A percentile compares a stretch with the other conserved stretches of the same genome.
Evolutionary conservation across 805 yeast genomes (phyloP).

Genomic region (Saccharomycopsis selenospora): DNA sequence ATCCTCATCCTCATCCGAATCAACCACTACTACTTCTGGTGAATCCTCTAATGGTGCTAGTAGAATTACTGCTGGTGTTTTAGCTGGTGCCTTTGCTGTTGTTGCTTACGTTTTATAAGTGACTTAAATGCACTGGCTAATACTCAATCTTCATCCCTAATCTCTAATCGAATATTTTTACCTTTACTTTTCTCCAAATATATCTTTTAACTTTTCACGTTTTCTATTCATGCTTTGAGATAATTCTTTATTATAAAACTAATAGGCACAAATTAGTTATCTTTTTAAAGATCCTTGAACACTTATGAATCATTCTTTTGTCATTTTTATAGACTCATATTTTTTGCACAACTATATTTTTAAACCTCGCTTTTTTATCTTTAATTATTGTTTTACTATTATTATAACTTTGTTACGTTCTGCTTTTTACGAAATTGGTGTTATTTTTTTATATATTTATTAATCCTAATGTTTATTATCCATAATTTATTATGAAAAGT

Average conservation of each 20-base stretch:
- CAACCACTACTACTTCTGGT: conserved; percentile 6
- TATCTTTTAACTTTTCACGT: too few species aligned
- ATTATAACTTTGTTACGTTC: neutral
- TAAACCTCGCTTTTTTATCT: conserved; percentile 1
- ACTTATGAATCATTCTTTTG: neutral
- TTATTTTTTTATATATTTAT: neutral
- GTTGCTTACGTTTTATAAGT: conserved; percentile 15
- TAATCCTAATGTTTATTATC: neutral
- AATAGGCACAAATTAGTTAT: too few species aligned
- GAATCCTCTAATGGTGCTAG: conserved; percentile 16
- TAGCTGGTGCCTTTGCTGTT: conserved; percentile 16
- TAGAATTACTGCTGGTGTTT: conserved; percentile 15
- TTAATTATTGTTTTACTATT: too few species aligned
- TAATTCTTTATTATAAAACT: too few species aligned
- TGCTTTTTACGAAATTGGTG: neutral
- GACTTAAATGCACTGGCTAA: neutral
- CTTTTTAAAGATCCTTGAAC: too few species aligned
- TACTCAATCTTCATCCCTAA: too few species aligned
- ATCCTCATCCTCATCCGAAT: neutral
- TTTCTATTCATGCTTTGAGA: too few species aligned
- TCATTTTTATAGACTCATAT: conserved; percentile 2
- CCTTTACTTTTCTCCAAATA: too few species aligned
- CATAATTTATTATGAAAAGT: too few species aligned
- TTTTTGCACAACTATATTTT: conserved; percentile 1
- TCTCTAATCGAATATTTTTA: too few species aligned